Evolutionary conservation across 2,329 filamentous ascomycete genomes (phyloP), one percentile per base, ranked within the genome.

Genomic region (Paecilomyces dactylethromorphus): DNA sequence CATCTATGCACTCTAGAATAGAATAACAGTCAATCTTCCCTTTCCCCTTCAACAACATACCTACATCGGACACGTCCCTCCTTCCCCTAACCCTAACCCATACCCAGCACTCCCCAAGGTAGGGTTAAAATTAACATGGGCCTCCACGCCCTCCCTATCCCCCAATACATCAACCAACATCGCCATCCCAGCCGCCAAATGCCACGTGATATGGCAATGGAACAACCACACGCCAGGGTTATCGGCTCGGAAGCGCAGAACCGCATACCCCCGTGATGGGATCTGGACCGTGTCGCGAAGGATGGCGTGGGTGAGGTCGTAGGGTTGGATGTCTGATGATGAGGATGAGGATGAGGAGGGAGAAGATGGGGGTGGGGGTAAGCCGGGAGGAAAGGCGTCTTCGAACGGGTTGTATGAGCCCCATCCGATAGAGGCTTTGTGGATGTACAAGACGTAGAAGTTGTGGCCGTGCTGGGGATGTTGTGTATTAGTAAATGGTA

Each of bases 121-220:
- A 26, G 24, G 3, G 26, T 24, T 24, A 26, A 12, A 26, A 52
- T 4, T 4, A 11, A 26, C 24, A 53, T 67, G 65, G 11, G 65
- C 65, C 50, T 49, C 18, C 22, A 56, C n/a, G n/a, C 63, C 65
- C 21, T 55, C 55, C 13, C 53, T 55, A 32, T 65, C 60, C 2
- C 65, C 63, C 58, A 68, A 66, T 8, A 73, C 65, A 65, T 74
- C 68, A 26, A 74, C 60, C 6, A 73, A 59, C 71, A 78, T 78
- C 1, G 72, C 74, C 74, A 78, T 78, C 2, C 78, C 77, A 32
- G 71, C 74, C 1, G 71, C 75, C 56, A 68, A 21, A 55, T 90
- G 87, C 87, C 87, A 91, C 69, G 89, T 87, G 55, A 91, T 86
- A 70, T 91, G 89, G 72, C 88, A 91, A 73, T 91, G 88, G 74